These are phyloP conservation scores for Phytophthora rubi DNA, from an alignment of 352 stramenopile species.

Conservation along the genomic window DNA sequence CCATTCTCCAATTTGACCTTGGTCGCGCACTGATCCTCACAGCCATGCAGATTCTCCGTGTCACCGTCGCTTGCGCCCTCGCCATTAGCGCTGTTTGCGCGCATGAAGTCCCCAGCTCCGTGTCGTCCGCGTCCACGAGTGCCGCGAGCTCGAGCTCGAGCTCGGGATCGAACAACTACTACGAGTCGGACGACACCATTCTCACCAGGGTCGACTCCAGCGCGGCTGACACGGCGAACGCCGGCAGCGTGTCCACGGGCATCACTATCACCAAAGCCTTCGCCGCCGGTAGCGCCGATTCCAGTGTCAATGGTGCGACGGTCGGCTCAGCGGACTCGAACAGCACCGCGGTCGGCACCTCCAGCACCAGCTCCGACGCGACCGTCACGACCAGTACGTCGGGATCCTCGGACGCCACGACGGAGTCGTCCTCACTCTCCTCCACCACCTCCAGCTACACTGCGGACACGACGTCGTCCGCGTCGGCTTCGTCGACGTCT, in stretches of 20 bases:
- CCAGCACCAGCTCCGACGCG: slow-evolving; percentile 20
- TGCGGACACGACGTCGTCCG: slow-evolving; percentile 12
- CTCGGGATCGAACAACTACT: slow-evolving; percentile 1
- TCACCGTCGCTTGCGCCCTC: slow-evolving; percentile 23
- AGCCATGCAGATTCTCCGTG: slow-evolving; percentile 34
- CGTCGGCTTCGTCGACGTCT: slow-evolving; percentile 20
- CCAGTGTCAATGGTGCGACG: slow-evolving; percentile 23
- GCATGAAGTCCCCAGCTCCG: slow-evolving; percentile 19
- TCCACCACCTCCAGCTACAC: slow-evolving; percentile 26
- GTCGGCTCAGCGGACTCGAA: slow-evolving; percentile 44
- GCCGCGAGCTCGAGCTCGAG: neutral
- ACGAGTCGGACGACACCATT: slow-evolving; percentile 21
- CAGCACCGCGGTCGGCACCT: slow-evolving; percentile 22
- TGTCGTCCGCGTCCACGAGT: slow-evolving; percentile 17
- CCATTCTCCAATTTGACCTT: slow-evolving; percentile 24
- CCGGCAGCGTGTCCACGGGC: slow-evolving; percentile 10
- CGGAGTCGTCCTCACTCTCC: slow-evolving; percentile 5
- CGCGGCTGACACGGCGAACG: slow-evolving; percentile 3
- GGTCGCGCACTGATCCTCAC: slow-evolving; percentile 4
- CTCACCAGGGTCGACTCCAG: slow-evolving; percentile 20
- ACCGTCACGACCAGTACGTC: slow-evolving; percentile 23
- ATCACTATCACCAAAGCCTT: slow-evolving; percentile 2
- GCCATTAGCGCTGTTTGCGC: slow-evolving; percentile 22
- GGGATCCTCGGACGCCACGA: slow-evolving; percentile 11
- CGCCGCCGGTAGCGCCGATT: slow-evolving; percentile 11